A percentile compares a stretch with the other conserved stretches of the same genome.
Evolutionary conservation across 2,329 filamentous ascomycete species (phyloP).

Genomic region (Colletotrichum scovillei): DNA sequence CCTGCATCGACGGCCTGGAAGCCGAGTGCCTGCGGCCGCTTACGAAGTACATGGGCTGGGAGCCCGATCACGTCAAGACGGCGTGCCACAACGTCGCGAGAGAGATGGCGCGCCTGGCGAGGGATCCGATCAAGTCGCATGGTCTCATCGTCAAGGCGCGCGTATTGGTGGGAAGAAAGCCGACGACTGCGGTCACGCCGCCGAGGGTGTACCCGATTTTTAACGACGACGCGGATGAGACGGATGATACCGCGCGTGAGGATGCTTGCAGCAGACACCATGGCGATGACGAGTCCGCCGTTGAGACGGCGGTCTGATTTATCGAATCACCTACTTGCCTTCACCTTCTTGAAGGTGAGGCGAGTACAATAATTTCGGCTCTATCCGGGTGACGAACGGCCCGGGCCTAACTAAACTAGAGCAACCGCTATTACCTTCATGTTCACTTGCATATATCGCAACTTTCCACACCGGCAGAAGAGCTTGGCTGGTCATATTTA

Average conservation of each 20-base stretch:
- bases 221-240: conserved; percentile 31
- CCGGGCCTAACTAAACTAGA: conserved; percentile 13
- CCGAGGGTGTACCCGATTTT: conserved; percentile 7
- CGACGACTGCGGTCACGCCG: conserved; percentile 38
- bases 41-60: conserved; percentile 65
- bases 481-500: neutral
- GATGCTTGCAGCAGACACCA: conserved; percentile 13
- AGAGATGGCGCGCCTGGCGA: conserved; percentile 61
- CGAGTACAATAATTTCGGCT: conserved; percentile 1
- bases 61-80: conserved; percentile 58
- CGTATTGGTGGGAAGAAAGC: conserved; percentile 63
- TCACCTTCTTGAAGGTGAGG: neutral
- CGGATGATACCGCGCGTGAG: conserved; percentile 32
- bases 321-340: neutral
- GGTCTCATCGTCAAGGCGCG: conserved; percentile 59
- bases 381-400: conserved; percentile 22
- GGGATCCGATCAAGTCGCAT: conserved; percentile 55
- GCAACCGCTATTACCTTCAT: conserved; percentile 29
- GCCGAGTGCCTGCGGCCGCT: conserved; percentile 60
- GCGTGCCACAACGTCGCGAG: conserved; percentile 59
- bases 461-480: conserved; percentile 3
- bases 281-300: conserved; percentile 4
- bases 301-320: neutral
- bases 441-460: conserved; percentile 24
- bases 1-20: conserved; percentile 62